These are phyloP conservation scores for Paramecium biaurelia DNA, from an alignment of 73 alveolate species.

Conservation along the genomic window DNA sequence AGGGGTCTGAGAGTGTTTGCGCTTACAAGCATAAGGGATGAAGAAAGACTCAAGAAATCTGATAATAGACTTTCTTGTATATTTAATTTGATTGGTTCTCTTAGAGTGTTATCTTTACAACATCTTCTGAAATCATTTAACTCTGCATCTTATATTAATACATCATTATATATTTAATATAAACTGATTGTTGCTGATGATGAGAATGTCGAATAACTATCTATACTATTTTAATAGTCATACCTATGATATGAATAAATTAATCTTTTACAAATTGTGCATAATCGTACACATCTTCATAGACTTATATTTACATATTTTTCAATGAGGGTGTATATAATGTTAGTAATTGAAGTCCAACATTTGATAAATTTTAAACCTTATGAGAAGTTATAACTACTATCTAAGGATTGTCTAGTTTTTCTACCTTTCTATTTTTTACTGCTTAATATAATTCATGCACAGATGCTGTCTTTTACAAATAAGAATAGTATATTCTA, in stretches of 20 bases:
- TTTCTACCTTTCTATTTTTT: not conserved
- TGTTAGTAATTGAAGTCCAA: not conserved
- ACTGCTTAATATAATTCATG: slow-evolving; percentile 36
- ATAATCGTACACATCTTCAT: not conserved
- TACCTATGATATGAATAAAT: slow-evolving; percentile 5
- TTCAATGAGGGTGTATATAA: not conserved
- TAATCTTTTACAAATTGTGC: not conserved
- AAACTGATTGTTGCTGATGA: not conserved
- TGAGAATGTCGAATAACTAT: not conserved
- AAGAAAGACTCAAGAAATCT: slow-evolving; percentile 34
- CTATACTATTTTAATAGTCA: not conserved
- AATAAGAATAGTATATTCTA: slow-evolving; percentile 5
- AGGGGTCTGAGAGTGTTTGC: slow-evolving; percentile 5
- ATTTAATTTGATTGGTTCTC: not conserved
- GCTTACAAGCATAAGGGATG: not conserved
- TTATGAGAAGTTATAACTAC: slow-evolving; percentile 16
- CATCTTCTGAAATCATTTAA: not conserved
- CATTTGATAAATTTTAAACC: slow-evolving; percentile 10
- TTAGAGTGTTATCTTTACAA: not conserved
- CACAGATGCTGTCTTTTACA: slow-evolving; percentile 8
- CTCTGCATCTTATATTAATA: slow-evolving; percentile 4
- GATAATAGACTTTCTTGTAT: not conserved
- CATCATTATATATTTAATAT: slow-evolving; percentile 27
- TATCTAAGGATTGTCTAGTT: not conserved
- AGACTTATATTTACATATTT: not conserved